Evolutionary conservation across 345 rosid genomes (phyloP), one percentile per base, ranked within the genome.

Genomic region (Rhodomyrtus tomentosa): DNA sequence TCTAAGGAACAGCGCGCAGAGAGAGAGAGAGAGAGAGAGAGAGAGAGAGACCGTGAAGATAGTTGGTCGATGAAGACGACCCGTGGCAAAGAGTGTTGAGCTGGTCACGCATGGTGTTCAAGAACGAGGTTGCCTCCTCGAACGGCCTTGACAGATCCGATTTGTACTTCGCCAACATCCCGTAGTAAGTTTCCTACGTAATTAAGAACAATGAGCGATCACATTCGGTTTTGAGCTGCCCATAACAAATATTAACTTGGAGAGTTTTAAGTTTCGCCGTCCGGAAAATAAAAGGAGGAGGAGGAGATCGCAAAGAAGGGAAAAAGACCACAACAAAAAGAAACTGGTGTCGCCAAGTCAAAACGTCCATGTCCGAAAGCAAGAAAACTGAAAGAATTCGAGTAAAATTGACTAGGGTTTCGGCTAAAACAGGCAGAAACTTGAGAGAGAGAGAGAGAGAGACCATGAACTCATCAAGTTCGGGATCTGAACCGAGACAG

Each of bases 401-500:
- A 48, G 50, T 68, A 8, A 68, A 68, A 68, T 68, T 5, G 45
- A 68, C 79, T 68, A 68, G 79, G 79, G 79, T 36, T 68, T 68
- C 45, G 8, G 52, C 55, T 24, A 55, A 82, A 55, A 49, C 50
- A 38, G 56, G 16, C 59, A 22, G 62, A 32, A 79, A 32, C 29
- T 55, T 83, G 49, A 83, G 48, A 50, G 80, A 36, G 29, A 29
- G 49, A 84, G 55, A 49, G 38, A 79, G 38, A 82, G 84, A 83
- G 80, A 93, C 95, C 95, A 93, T 93, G 90, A 93, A 93, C 81
- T 93, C 90, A 87, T 93, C 95, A 21, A 93, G 95, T 89, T 91
- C 93, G 53, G 92, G 95, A 89, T 93, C 93, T 55, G 85, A 84
- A 54, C 89, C 94, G 59, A 84, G 86, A 84, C 84, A 68, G 48